Conservation (phyloP, 2,329 filamentous ascomycete genomes). For the Sporothrix luriei region DNA sequence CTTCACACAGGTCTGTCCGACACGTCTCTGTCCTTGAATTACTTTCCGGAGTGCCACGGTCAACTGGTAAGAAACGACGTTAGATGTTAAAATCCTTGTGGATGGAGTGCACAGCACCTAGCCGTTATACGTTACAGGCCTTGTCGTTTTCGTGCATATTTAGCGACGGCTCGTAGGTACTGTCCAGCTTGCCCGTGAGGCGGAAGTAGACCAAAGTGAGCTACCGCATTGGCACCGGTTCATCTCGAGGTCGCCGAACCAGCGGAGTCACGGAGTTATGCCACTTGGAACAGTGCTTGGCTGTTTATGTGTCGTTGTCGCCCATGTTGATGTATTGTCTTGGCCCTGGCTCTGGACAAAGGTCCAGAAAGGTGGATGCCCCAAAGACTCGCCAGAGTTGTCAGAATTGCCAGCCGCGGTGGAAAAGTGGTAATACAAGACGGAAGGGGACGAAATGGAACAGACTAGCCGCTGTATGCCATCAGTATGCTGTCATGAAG, state of each 20-base stretch:
- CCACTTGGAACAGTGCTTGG: neutral
- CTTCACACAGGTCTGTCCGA: neutral
- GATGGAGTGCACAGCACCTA: neutral
- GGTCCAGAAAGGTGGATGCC: neutral
- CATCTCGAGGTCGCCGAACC: neutral
- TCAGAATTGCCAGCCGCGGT: neutral
- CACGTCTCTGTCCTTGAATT: neutral
- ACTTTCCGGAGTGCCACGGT: no score
- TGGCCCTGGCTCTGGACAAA: neutral
- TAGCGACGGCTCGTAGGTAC: neutral
- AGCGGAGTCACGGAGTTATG: neutral
- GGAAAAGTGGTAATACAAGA: neutral
- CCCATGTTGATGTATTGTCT: no score
- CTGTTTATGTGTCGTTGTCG: neutral
- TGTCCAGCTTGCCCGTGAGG: neutral
- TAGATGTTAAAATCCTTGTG: neutral
- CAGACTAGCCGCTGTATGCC: constrained; percentile 9
- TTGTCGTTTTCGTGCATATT: neutral
- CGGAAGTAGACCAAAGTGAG: neutral
- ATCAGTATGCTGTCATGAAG: constrained; percentile 25
- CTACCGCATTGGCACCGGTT: neutral
- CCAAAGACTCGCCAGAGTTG: neutral
- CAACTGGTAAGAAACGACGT: no score
- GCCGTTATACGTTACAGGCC: neutral
- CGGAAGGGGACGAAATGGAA: neutral